Conservation (phyloP, 1,284 basidiomycete species). For the Leccinum variabile region DNA sequence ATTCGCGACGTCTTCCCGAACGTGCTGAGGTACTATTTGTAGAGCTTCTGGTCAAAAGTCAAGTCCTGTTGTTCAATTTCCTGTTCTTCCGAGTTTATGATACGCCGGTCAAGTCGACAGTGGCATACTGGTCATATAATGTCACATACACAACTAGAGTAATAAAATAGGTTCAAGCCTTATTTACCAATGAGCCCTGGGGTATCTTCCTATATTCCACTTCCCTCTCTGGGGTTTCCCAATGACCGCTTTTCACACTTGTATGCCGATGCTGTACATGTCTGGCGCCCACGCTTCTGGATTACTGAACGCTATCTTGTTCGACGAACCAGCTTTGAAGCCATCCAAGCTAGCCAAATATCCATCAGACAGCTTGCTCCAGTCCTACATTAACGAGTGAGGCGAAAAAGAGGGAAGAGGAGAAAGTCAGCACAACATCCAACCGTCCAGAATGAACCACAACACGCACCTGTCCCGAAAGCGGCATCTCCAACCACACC, state of each 20-base stretch:
- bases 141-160: too few relatives aligned
- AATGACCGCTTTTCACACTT: background rate
- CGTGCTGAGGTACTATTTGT: too few relatives aligned
- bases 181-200: too few relatives aligned
- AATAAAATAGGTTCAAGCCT: too few relatives aligned
- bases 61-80: too few relatives aligned
- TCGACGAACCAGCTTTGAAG: slow-evolving; percentile 10
- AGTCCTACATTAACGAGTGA: slow-evolving; percentile 1
- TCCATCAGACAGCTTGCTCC: slow-evolving; percentile 8
- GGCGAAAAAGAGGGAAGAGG: background rate
- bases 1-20: too few relatives aligned
- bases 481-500: slow-evolving; percentile 9
- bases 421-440: background rate
- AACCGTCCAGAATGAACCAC: background rate
- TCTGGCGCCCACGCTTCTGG: slow-evolving; percentile 11
- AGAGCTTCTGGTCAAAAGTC: too few relatives aligned
- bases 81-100: too few relatives aligned
- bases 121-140: too few relatives aligned
- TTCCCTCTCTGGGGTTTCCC: background rate
- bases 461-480: slow-evolving; percentile 17
- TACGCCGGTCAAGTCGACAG: too few relatives aligned
- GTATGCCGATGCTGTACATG: slow-evolving; percentile 10
- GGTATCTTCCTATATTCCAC: background rate
- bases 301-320: slow-evolving; percentile 11
- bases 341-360: slow-evolving; percentile 13